Conservation (phyloP, 1,139 yeast species). For the Lodderomyces metapsilosis region DNA sequence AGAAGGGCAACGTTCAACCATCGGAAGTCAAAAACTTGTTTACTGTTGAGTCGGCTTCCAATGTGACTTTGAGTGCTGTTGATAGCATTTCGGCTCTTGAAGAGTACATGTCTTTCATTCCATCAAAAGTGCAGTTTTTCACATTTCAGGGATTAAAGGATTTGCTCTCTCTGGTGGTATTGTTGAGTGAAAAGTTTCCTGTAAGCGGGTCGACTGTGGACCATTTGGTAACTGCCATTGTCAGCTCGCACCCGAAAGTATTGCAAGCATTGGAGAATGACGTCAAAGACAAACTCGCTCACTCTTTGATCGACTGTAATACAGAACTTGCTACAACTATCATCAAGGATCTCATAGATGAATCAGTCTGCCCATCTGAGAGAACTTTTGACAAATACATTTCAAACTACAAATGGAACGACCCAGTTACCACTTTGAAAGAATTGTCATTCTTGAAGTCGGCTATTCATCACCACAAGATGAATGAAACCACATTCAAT, state of each 20-base stretch:
- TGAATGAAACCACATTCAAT: slow-evolving; percentile 20
- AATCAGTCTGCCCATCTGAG: slow-evolving; percentile 25
- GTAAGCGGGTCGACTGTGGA: background rate
- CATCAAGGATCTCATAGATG: slow-evolving; percentile 20
- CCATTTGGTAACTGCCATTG: slow-evolving; percentile 4
- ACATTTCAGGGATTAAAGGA: slow-evolving; percentile 22
- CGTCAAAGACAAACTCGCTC: slow-evolving; percentile 28
- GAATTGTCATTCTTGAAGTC: slow-evolving; percentile 33
- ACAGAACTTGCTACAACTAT: slow-evolving; percentile 18
- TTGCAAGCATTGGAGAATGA: slow-evolving; percentile 19
- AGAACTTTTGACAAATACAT: slow-evolving; percentile 25
- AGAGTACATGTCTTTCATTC: slow-evolving; percentile 19
- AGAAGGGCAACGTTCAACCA: slow-evolving; percentile 17
- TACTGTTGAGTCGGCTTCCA: slow-evolving; percentile 5
- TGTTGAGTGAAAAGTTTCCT: background rate
- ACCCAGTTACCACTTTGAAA: slow-evolving; percentile 15
- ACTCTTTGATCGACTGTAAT: slow-evolving; percentile 22
- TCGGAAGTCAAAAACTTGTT: slow-evolving; percentile 12
- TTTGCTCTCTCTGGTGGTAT: slow-evolving; percentile 11
- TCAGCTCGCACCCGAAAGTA: slow-evolving; percentile 13
- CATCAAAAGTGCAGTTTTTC: slow-evolving; percentile 16
- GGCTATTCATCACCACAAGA: slow-evolving; percentile 25
- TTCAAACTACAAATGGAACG: slow-evolving; percentile 12
- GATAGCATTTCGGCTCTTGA: slow-evolving; percentile 3
- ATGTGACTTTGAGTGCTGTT: background rate